Conservation (phyloP, 192 early-diverging fungal genomes). For the Coemansia sp. region DNA sequence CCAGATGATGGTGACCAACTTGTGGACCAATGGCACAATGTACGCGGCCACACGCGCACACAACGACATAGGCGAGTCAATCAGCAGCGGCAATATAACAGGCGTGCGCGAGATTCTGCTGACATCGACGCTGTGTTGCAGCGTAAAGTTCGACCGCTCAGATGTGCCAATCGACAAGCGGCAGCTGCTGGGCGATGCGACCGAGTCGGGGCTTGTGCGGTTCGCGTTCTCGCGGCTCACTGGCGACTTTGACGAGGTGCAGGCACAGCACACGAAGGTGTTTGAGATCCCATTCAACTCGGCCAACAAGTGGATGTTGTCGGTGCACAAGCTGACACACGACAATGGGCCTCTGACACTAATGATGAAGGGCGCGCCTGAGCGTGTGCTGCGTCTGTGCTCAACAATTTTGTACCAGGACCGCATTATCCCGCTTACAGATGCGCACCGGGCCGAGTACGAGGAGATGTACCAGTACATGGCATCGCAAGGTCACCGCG, state of each 20-base stretch:
- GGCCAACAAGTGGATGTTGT: conserved; percentile 92
- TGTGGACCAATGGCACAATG: conserved; percentile 78
- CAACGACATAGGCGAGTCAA: conserved; percentile 48
- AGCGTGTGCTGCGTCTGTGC: conserved; percentile 85
- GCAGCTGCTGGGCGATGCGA: conserved; percentile 87
- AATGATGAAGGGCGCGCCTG: conserved; percentile 94
- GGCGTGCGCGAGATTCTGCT: conserved; percentile 77
- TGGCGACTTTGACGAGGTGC: conserved; percentile 69
- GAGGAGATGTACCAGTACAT: conserved; percentile 81
- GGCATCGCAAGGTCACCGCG: conserved; percentile 91
- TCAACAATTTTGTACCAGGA: conserved; percentile 64
- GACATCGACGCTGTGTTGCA: conserved; percentile 79
- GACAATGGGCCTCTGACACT: conserved; percentile 57
- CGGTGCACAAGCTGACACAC: conserved; percentile 73
- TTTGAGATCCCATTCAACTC: conserved; percentile 97
- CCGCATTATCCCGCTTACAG: conserved; percentile 60
- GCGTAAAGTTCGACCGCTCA: conserved; percentile 85
- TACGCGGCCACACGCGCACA: conserved; percentile 57
- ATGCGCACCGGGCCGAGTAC: conserved; percentile 63
- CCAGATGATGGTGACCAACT: conserved; percentile 92
- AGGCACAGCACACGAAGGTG: conserved; percentile 73
- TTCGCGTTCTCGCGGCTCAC: conserved; percentile 70
- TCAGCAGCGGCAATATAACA: conserved; percentile 52
- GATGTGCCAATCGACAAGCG: conserved; percentile 83
- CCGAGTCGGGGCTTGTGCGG: conserved; percentile 86